Base-by-base conservation (phyloP, 2,329 filamentous ascomycete species). In the Aspergillus oerlinghausenensis region DNA sequence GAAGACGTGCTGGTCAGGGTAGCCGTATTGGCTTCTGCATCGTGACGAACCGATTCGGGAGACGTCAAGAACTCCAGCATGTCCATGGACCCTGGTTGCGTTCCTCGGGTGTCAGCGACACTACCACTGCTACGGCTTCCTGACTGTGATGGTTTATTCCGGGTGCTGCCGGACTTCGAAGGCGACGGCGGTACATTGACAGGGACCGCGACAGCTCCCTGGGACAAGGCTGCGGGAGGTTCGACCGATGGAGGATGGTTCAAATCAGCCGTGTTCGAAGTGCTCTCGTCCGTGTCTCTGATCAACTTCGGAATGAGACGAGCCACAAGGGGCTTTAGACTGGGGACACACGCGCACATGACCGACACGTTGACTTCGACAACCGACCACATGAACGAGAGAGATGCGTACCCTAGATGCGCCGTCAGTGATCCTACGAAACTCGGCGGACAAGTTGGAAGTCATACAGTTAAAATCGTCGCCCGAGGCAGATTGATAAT, bases 321-420 rank as follows among this genome's bases (percentile, higher is more conserved):
- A 43, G 89, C 84, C 55, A 93, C 86, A 6, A 97, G 78, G 1
- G 93, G 92, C 70, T 97, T 97, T 60, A 97, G 77, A 0, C 89
- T 93, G 8, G 93, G 93, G n/a, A 97, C 89, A 66, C 92, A 96
- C 45, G 89, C 92, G 68, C 90, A 96, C 61, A 92, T 88, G 64
- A 97, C 92, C 19, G 91, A 92, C 1, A 95, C 80, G 63, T 96
- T 94, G 67, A 96, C 91, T 72, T 97, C 92, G 54, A 97, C 86
- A 11, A 88, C 89, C 17, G 89, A 93, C 93, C 92, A 97, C 89
- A 96, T 93, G 68, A 95, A 88, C 0, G 90, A 90, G 4, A 92
- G 76, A 0, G 90, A 90, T 0, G 90, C 89, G 68, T 93, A 92
- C 86, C 85, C 90, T 54, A 82, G 85, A 86, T 56, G 43, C 23